phyloP scores from a whole-genome alignment of 352 stramenopile species.

The Globisporangium uncinulatum region DNA sequence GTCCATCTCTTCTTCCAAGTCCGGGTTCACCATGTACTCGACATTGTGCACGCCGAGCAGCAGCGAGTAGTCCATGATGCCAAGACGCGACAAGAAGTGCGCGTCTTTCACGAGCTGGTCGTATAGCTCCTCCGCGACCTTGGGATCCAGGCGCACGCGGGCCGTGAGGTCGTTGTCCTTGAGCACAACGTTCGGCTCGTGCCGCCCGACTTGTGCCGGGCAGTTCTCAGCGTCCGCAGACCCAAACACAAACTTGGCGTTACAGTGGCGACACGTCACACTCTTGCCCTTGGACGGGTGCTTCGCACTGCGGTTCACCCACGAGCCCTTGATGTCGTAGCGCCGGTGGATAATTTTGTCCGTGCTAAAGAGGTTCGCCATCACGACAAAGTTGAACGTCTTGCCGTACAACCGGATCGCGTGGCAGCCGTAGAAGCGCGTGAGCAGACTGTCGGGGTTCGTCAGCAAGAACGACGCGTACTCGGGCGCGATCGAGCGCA shows the following conservation, averaged over 20 bases:
- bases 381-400: constrained; percentile 89
- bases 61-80: constrained; percentile 92
- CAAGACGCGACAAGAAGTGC: constrained; percentile 75
- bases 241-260: constrained; percentile 83
- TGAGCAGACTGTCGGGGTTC: constrained; percentile 78
- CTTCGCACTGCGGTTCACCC: constrained; percentile 85
- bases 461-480: constrained; percentile 80
- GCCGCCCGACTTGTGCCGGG: constrained; percentile 62
- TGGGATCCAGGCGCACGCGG: constrained; percentile 69
- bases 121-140: constrained; percentile 77
- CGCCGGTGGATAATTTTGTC: constrained; percentile 80
- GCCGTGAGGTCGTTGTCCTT: constrained; percentile 87
- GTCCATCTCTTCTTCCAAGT: constrained; percentile 45
- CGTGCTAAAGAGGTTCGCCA: constrained; percentile 84
- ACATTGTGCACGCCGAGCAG: constrained; percentile 87
- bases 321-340: constrained; percentile 88
- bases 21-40: constrained; percentile 83
- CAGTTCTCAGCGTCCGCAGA: constrained; percentile 78
- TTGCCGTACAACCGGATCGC: constrained; percentile 83
- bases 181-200: constrained; percentile 83
- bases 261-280: constrained; percentile 84
- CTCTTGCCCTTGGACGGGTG: constrained; percentile 81
- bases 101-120: constrained; percentile 83
- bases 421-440: constrained; percentile 81
- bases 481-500: constrained; percentile 73